phyloP scores from a whole-genome alignment of 805 yeast genomes.

The Metschnikowia baotianmanensis region DNA sequence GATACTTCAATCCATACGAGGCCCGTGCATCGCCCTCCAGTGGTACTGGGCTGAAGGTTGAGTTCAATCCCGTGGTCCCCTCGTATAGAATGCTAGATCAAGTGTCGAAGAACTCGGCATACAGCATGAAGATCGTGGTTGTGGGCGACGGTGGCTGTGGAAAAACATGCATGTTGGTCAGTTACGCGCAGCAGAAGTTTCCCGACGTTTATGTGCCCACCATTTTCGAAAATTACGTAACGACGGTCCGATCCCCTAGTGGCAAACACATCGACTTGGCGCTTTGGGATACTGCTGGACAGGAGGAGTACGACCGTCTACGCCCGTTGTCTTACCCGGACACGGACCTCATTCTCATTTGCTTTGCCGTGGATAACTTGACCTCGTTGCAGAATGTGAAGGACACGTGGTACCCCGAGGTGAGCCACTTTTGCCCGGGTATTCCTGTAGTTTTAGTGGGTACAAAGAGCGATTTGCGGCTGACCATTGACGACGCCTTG shows the following conservation, averaged over 20 bases:
- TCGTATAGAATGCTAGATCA: constrained; percentile 29
- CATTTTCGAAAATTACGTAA: constrained; percentile 74
- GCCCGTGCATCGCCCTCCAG: constrained; percentile 14
- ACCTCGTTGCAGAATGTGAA: constrained; percentile 68
- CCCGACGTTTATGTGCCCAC: constrained; percentile 79
- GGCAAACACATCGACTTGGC: constrained; percentile 80
- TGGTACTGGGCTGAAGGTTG: constrained; percentile 14
- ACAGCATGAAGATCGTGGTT: constrained; percentile 60
- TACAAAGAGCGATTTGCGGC: constrained; percentile 63
- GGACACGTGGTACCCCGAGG: constrained; percentile 89
- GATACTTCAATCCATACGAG: constrained; percentile 21
- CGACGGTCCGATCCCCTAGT: constrained; percentile 63
- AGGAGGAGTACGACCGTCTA: constrained; percentile 78
- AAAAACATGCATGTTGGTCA: constrained; percentile 72
- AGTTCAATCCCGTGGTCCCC: constrained; percentile 38
- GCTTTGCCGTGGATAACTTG: constrained; percentile 66
- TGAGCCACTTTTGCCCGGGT: constrained; percentile 76
- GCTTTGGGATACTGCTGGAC: constrained; percentile 90
- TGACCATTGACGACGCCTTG: constrained; percentile 40
- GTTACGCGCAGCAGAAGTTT: constrained; percentile 67
- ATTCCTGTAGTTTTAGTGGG: constrained; percentile 81
- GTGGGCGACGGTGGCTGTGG: constrained; percentile 94
- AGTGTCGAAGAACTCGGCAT: constrained; percentile 19
- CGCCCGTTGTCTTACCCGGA: constrained; percentile 80
- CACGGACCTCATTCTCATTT: constrained; percentile 69